These are phyloP conservation scores for Termitomyces sp. DNA, from an alignment of 768 basidiomycete species.

Conservation along the genomic window DNA sequence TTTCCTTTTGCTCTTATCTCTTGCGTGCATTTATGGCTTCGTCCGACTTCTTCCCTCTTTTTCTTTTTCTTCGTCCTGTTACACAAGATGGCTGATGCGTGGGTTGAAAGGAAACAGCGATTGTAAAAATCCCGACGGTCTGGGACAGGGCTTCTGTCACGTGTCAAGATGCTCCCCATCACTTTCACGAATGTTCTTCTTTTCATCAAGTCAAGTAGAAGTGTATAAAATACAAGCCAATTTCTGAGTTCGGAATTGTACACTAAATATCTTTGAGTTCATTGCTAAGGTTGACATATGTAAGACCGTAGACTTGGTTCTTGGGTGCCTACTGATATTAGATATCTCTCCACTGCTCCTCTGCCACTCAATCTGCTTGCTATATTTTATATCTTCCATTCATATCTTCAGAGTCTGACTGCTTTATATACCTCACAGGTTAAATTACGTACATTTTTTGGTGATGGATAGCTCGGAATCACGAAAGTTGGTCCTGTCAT, in stretches of 20 bases:
- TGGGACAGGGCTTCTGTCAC: neutral
- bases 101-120: slow-evolving; percentile 13
- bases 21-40: neutral
- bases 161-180: neutral
- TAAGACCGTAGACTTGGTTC: too few relatives aligned
- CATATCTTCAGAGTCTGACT: too few relatives aligned
- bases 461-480: too few relatives aligned
- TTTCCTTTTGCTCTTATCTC: neutral
- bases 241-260: neutral
- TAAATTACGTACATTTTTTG: too few relatives aligned
- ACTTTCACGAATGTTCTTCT: neutral
- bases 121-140: slow-evolving; percentile 7
- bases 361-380: too few relatives aligned
- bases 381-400: too few relatives aligned
- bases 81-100: slow-evolving; percentile 4
- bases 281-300: too few relatives aligned
- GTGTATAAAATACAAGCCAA: slow-evolving; percentile 1
- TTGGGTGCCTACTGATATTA: too few relatives aligned
- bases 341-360: too few relatives aligned
- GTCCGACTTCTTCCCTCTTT: neutral
- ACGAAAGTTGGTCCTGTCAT: too few relatives aligned
- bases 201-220: slow-evolving; percentile 9
- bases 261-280: too few relatives aligned
- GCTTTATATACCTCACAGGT: too few relatives aligned
- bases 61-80: slow-evolving; percentile 3